A percentile compares a stretch with the other conserved stretches of the same genome.
phyloP scores from a whole-genome alignment of 1,139 yeast genomes.

The Taphrina sp. region DNA sequence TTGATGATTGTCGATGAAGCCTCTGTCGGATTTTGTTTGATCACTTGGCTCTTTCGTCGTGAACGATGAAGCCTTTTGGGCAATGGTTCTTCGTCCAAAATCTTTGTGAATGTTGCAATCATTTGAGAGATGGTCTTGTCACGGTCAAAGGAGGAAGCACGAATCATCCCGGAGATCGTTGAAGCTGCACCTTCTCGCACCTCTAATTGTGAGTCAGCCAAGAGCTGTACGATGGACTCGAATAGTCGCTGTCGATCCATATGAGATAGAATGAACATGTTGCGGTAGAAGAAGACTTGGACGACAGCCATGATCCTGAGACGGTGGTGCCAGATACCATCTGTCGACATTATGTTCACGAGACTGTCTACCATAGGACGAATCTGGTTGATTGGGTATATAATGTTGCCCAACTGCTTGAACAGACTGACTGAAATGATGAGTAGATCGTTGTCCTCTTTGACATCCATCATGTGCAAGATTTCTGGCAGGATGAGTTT shows the following conservation, averaged over 20 bases:
- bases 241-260: slow-evolving; percentile 56
- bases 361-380: slow-evolving; percentile 54
- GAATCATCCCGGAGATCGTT: slow-evolving; percentile 77
- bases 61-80: slow-evolving; percentile 29
- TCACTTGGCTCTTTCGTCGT: slow-evolving; percentile 22
- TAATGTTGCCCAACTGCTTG: slow-evolving; percentile 59
- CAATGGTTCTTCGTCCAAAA: slow-evolving; percentile 42
- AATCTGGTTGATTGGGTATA: slow-evolving; percentile 52
- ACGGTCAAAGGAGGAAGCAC: slow-evolving; percentile 66
- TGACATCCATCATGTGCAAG: slow-evolving; percentile 62
- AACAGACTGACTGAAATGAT: slow-evolving; percentile 58
- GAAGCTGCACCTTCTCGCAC: slow-evolving; percentile 74
- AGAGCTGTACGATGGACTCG: slow-evolving; percentile 53
- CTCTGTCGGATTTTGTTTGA: slow-evolving; percentile 17
- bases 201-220: slow-evolving; percentile 66
- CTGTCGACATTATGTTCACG: slow-evolving; percentile 49
- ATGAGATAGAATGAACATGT: slow-evolving; percentile 57
- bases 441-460: slow-evolving; percentile 76
- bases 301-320: slow-evolving; percentile 66
- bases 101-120: slow-evolving; percentile 47
- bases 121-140: slow-evolving; percentile 46
- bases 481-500: slow-evolving; percentile 67
- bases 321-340: slow-evolving; percentile 65
- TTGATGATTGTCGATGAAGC: slow-evolving; percentile 43
- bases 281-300: slow-evolving; percentile 72